Evolutionary conservation across 73 alveolate genomes (phyloP).

Genomic region (Paramecium pentaurelia): DNA sequence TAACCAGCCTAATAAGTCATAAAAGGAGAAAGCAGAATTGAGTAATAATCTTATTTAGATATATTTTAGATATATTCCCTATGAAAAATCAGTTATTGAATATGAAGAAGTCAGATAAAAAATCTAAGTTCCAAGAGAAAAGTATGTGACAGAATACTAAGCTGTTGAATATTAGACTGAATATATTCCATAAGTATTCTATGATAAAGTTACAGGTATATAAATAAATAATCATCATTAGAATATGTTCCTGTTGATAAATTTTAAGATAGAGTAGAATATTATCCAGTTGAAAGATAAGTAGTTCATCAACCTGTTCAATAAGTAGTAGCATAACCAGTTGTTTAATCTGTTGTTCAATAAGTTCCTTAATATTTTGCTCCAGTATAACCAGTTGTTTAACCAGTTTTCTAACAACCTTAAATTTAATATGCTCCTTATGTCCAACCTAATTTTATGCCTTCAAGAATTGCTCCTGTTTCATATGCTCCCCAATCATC

Average conservation of each 20-base stretch:
- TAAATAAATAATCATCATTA: neutral
- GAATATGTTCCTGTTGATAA: constrained; percentile 57
- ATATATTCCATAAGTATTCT: neutral
- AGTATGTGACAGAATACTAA: neutral
- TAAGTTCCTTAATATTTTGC: neutral
- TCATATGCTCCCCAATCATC: neutral
- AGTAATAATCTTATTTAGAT: neutral
- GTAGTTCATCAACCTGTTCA: constrained; percentile 6
- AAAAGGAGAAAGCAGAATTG: constrained; percentile 12
- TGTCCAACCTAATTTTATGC: neutral
- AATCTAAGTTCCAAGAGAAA: constrained; percentile 37
- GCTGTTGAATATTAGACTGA: constrained; percentile 1
- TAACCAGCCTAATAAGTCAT: neutral
- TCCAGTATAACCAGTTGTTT: neutral
- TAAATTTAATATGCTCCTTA: neutral
- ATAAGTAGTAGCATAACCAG: constrained; percentile 3
- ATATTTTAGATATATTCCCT: neutral
- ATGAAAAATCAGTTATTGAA: neutral
- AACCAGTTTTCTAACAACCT: neutral
- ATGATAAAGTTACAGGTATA: neutral
- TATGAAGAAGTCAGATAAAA: constrained; percentile 5
- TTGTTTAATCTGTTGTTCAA: neutral
- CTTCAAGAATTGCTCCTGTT: neutral
- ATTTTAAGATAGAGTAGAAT: constrained; percentile 57
- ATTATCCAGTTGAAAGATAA: constrained; percentile 51